These are phyloP conservation scores for Dichomitus squalens DNA, from an alignment of 1,284 basidiomycete genomes.

Conservation along the genomic window DNA sequence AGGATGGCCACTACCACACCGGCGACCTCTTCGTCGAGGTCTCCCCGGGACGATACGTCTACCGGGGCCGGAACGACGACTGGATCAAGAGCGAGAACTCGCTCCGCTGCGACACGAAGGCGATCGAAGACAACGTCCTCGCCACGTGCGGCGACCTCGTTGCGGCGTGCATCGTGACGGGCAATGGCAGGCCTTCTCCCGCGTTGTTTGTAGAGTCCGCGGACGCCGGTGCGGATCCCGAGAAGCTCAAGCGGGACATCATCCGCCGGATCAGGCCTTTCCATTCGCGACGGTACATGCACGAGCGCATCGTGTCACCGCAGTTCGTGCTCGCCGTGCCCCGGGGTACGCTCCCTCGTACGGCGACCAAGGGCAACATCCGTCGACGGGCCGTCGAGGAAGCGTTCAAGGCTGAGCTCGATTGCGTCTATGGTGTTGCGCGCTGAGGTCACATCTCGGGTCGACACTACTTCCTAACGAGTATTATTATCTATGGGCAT, in stretches of 20 bases:
- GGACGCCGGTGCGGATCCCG: constrained; percentile 45
- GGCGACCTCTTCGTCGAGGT: constrained; percentile 72
- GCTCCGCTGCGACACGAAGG: constrained; percentile 72
- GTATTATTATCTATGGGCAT: constrained; percentile 18
- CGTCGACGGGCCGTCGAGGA: constrained; percentile 66
- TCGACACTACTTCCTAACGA: neutral
- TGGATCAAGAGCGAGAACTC: constrained; percentile 81
- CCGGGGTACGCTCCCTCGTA: constrained; percentile 58
- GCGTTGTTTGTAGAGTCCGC: constrained; percentile 66
- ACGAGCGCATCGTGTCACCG: constrained; percentile 61
- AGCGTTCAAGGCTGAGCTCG: constrained; percentile 51
- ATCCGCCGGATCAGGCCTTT: constrained; percentile 66
- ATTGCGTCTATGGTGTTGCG: constrained; percentile 46
- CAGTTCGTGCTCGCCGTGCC: constrained; percentile 61
- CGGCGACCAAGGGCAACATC: constrained; percentile 71
- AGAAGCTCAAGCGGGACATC: constrained; percentile 62
- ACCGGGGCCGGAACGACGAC: constrained; percentile 71
- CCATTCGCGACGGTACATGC: constrained; percentile 65
- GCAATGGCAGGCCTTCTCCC: constrained; percentile 65
- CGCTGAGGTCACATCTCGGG: constrained; percentile 11
- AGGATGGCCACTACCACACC: constrained; percentile 72
- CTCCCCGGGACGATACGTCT: constrained; percentile 55
- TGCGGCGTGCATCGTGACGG: constrained; percentile 65
- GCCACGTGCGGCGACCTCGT: constrained; percentile 56
- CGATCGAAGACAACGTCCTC: constrained; percentile 72